phyloP scores from a whole-genome alignment of 192 early-diverging fungal species.

The Coemansia javaensis region DNA sequence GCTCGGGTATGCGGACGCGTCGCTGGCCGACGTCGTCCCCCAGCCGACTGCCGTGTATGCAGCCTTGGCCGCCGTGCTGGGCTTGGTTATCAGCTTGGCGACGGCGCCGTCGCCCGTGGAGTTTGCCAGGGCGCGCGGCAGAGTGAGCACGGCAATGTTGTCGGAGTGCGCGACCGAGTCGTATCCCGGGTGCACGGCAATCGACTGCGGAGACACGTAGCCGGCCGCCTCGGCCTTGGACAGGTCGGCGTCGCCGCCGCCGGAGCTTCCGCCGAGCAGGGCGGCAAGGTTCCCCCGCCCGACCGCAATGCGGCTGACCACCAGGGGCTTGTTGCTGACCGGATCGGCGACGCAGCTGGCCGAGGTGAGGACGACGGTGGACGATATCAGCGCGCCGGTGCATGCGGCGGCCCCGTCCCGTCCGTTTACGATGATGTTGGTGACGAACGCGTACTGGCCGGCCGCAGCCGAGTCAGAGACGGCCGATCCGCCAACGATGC shows the following conservation, averaged over 20 bases:
- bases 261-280: slow-evolving; percentile 9
- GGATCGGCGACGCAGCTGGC: slow-evolving; percentile 40
- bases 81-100: slow-evolving; percentile 35
- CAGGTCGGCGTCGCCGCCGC: slow-evolving; percentile 5
- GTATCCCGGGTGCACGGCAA: slow-evolving; percentile 38
- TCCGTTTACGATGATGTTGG: slow-evolving; percentile 19
- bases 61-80: slow-evolving; percentile 6
- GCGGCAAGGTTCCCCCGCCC: slow-evolving; percentile 21
- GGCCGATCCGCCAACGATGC: slow-evolving; percentile 23
- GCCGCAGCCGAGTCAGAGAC: neutral
- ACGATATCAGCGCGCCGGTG: slow-evolving; percentile 40
- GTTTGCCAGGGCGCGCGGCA: slow-evolving; percentile 28
- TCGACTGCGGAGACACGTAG: slow-evolving; percentile 20
- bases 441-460: slow-evolving; percentile 24
- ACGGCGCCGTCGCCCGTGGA: slow-evolving; percentile 1
- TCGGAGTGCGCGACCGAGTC: slow-evolving; percentile 43
- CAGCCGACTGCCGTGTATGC: slow-evolving; percentile 31
- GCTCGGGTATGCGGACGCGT: neutral
- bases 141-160: slow-evolving; percentile 36
- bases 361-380: slow-evolving; percentile 26
- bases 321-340: slow-evolving; percentile 44
- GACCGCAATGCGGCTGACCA: slow-evolving; percentile 16
- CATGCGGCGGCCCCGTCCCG: slow-evolving; percentile 12
- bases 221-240: slow-evolving; percentile 8
- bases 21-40: slow-evolving; percentile 4